Evolutionary conservation across 2,329 filamentous ascomycete genomes (phyloP), one percentile per base, ranked within the genome.

Genomic region (Lasiodiplodia gonubiensis): DNA sequence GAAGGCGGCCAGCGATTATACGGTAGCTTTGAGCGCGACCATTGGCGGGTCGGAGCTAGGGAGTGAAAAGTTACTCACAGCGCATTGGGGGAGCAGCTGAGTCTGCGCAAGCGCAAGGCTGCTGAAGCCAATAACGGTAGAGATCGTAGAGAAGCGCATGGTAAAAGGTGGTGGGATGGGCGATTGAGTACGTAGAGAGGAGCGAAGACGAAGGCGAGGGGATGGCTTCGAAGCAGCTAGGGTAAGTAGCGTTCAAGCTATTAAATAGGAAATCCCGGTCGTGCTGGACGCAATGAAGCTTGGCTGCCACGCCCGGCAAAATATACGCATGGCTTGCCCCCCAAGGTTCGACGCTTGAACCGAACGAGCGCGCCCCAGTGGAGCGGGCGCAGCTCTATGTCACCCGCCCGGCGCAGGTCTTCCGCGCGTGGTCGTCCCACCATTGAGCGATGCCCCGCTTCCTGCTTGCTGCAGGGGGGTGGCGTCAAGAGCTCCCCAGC

Each of bases 121-220:
- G 71, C 71, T 71, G 64, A 74, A 68, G 18, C 70, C 53, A n/a
- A 71, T 71, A 30, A 74, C 7, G 42, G 71, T 16, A 54, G 70
- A 68, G 60, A 71, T 11, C 7, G 64, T 33, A 12, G 71, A 70
- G 73, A 71, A 69, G 55, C 72, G 75, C 75, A 76, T 76, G 57
- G 7, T 66, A 39, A 39, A 7, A 51, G 30, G 27, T 39, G 59
- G 59, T 49, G 55, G 46, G 25, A 27, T 39, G 54, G 55, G 14
- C 33, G 18, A 30, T 30, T n/a, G 37, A 48, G 23, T 3, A 21
- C 11, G 33, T 16, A 18, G 18, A 23, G 30, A 27, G 14, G 25
- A 10, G 27, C 1, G 42, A 37, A 61, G 25, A 10, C 11, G 42
- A 14, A 51, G 30, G 30, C 27, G 11, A 21, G 3, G 30, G 12